Base-by-base conservation (phyloP, 2,329 filamentous ascomycete species). In the Acrodontium crateriforme region DNA sequence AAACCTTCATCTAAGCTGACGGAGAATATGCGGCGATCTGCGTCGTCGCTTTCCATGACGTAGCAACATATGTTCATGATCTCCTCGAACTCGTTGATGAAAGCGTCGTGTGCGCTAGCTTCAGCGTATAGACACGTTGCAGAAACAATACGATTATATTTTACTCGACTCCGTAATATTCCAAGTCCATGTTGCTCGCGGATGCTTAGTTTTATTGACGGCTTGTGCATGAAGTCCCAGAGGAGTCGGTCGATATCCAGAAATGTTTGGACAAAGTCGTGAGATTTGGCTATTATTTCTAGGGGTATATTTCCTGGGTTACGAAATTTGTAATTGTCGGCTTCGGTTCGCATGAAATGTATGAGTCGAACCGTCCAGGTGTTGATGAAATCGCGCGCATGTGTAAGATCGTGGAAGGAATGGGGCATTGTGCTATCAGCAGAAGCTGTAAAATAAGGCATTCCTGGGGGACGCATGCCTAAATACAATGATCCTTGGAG, bases 1-100 rank as follows among this genome's bases (percentile, higher is more conserved):
- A 50, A 34, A 7, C 45, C 45, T 31, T 50, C 47, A 29, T 50
- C 47, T 6, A 49, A 20, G 23, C 38, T 43, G 18, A 46, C 42
- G 6, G 40, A 40, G 28, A 49, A 42, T 2, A 49, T 30, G 6
- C 45, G 35, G 14, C 36, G 27, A 19, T 47, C 43, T 8, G 45
- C 34, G 12, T 42, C 37, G 27, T 48, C 46, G 20, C 33, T 40
- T n/a, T 37, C 37, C 35, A 48, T 37, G 22, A 48, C 40, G 24
- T 45, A 41, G 13, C 31, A 36, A 32, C 45, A 46, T 24, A 45
- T 46, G 10, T 39, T 39, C 9, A 48, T 37, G 14, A 49, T 46
- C 15, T 50, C 41, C 16, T 50, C 44, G 26, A 48, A 49, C 2
- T 47, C 44, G 2, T 35, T 23, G 3, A 44, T 18, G 35, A 37